Conservation (phyloP, 1,139 yeast genomes). For the Pichia norvegensis region DNA sequence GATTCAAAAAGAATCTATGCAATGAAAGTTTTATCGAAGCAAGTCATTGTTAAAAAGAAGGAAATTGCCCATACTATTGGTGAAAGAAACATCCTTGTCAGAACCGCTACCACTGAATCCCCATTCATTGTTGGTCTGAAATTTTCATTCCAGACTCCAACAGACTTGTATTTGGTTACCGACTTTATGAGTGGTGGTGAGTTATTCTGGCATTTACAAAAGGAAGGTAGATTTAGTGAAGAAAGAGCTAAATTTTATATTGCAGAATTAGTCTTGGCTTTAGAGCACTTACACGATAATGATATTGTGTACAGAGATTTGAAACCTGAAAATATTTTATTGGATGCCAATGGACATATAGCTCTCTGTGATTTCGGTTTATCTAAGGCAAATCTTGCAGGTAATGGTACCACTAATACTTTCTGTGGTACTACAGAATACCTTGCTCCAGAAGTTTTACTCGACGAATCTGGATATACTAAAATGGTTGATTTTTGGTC, state of each 20-base stretch:
- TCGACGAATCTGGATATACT: slow-evolving; percentile 79
- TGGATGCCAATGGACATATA: slow-evolving; percentile 95
- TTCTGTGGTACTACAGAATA: slow-evolving; percentile 97
- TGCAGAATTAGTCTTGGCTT: slow-evolving; percentile 86
- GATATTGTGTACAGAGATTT: slow-evolving; percentile 91
- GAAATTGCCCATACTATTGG: slow-evolving; percentile 98
- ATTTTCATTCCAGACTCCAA: slow-evolving; percentile 90
- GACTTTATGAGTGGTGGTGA: slow-evolving; percentile 99
- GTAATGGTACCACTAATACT: slow-evolving; percentile 90
- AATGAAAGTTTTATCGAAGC: slow-evolving; percentile 91
- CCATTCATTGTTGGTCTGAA: slow-evolving; percentile 92
- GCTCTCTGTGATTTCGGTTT: slow-evolving; percentile 95
- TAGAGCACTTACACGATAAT: slow-evolving; percentile 87
- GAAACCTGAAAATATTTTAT: slow-evolving; percentile 86
- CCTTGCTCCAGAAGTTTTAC: slow-evolving; percentile 70
- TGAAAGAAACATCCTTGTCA: slow-evolving; percentile 85
- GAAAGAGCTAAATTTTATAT: slow-evolving; percentile 92
- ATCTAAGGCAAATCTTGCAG: slow-evolving; percentile 81
- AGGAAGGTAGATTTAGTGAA: slow-evolving; percentile 88
- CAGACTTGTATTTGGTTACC: slow-evolving; percentile 85
- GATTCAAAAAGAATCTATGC: slow-evolving; percentile 90
- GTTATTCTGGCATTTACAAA: slow-evolving; percentile 93
- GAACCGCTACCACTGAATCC: slow-evolving; percentile 74
- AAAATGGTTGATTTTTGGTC: slow-evolving; percentile 89
- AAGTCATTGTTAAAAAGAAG: slow-evolving; percentile 90